These are phyloP conservation scores for Vaccinium macrocarpon DNA, from an alignment of 148 eudicot species.

Conservation along the genomic window DNA sequence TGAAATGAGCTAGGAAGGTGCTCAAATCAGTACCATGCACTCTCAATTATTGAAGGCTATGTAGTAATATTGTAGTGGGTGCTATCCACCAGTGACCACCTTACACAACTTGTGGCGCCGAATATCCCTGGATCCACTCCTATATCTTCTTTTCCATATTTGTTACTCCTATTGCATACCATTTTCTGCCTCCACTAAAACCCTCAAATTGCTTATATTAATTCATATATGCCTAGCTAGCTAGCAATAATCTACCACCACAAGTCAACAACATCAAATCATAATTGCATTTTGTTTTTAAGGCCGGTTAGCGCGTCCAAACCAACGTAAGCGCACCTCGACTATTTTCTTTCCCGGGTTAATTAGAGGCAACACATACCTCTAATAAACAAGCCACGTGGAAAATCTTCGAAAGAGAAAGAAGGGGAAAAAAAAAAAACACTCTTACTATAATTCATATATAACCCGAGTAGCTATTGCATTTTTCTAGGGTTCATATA, in stretches of 20 bases:
- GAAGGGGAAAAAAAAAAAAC: background rate
- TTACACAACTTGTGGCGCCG: conserved; percentile 5
- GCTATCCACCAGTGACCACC: conserved; percentile 17
- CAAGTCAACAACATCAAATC: conserved; percentile 2
- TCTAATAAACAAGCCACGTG: background rate
- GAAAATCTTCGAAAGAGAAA: background rate
- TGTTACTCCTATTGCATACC: background rate
- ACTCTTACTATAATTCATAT: background rate
- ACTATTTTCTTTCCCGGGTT: too few relatives aligned
- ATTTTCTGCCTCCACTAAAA: background rate
- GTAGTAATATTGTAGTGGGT: background rate
- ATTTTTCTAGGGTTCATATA: background rate
- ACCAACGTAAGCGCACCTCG: too few relatives aligned
- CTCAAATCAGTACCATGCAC: background rate
- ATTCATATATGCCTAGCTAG: background rate
- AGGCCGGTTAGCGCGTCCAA: too few relatives aligned
- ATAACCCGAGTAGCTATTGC: background rate
- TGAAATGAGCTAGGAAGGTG: background rate
- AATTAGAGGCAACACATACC: background rate
- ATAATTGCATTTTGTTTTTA: too few relatives aligned
- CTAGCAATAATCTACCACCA: too few relatives aligned
- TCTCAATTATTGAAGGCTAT: background rate
- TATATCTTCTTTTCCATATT: background rate
- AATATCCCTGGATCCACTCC: background rate
- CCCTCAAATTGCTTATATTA: background rate